These are phyloP conservation scores for Cladorrhinum samala DNA, from an alignment of 495 filamentous ascomycete species.

Conservation along the genomic window DNA sequence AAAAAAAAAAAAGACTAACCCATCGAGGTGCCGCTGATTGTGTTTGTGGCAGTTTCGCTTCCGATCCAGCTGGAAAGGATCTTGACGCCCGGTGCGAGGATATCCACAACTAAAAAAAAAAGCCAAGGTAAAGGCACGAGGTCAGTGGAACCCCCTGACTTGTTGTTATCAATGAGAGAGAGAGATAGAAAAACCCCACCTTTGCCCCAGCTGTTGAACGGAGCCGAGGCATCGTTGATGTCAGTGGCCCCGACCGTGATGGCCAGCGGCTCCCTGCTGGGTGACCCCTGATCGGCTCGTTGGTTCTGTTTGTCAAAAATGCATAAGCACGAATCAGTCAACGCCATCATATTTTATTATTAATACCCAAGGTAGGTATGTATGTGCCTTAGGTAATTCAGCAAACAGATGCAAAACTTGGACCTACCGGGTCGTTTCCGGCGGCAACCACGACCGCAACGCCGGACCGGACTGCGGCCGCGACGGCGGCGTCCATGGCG, in stretches of 20 bases:
- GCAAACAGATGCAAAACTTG: background rate
- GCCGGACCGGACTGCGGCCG: slow-evolving; percentile 37
- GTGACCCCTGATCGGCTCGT: slow-evolving; percentile 28
- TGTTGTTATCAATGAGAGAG: background rate
- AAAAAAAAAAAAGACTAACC: slow-evolving; percentile 9
- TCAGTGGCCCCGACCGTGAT: slow-evolving; percentile 52
- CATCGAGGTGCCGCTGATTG: slow-evolving; percentile 55
- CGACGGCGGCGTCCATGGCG: slow-evolving; percentile 42
- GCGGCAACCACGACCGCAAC: slow-evolving; percentile 43
- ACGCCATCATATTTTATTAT: too few relatives aligned
- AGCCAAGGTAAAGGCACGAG: background rate
- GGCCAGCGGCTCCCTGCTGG: slow-evolving; percentile 45
- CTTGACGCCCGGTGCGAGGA: slow-evolving; percentile 47
- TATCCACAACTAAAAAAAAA: slow-evolving; percentile 38
- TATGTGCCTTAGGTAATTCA: background rate
- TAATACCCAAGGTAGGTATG: background rate
- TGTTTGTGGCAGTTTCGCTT: slow-evolving; percentile 43
- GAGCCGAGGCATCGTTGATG: slow-evolving; percentile 38
- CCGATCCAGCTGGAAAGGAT: slow-evolving; percentile 52
- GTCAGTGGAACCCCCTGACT: background rate
- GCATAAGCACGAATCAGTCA: background rate
- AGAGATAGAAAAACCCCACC: background rate
- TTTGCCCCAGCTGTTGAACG: slow-evolving; percentile 51
- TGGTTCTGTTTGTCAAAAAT: slow-evolving; percentile 25
- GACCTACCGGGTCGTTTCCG: slow-evolving; percentile 30